phyloP scores from a whole-genome alignment of 345 rosid genomes.

The Garcia nutans region DNA sequence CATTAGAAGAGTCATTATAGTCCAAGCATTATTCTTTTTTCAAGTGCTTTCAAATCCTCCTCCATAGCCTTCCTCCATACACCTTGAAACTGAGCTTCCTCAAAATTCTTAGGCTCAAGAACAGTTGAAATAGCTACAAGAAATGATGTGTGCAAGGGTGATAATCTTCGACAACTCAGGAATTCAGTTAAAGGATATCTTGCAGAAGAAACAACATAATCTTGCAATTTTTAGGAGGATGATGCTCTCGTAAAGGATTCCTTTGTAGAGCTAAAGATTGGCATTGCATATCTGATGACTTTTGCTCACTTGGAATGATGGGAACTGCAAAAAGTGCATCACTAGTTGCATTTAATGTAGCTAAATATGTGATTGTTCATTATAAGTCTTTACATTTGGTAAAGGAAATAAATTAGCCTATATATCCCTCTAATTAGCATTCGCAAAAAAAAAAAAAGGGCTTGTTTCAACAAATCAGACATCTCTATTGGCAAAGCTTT shows the following conservation, averaged over 20 bases:
- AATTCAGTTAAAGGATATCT: background rate
- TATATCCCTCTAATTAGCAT: too few relatives aligned
- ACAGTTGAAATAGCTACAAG: too few relatives aligned
- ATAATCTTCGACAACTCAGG: too few relatives aligned
- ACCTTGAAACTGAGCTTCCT: background rate
- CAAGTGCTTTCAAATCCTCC: background rate
- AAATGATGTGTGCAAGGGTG: too few relatives aligned
- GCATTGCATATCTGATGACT: too few relatives aligned
- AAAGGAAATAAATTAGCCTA: too few relatives aligned
- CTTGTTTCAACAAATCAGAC: too few relatives aligned
- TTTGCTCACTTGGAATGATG: too few relatives aligned
- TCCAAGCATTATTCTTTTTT: background rate
- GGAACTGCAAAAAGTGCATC: too few relatives aligned
- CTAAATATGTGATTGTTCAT: background rate
- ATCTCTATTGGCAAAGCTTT: background rate
- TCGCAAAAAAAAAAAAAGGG: too few relatives aligned
- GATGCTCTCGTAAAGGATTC: background rate
- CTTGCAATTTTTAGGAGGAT: background rate
- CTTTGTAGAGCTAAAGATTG: background rate
- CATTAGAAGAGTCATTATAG: too few relatives aligned
- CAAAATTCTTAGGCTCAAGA: background rate
- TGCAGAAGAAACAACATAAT: background rate
- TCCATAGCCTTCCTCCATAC: background rate
- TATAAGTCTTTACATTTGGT: background rate
- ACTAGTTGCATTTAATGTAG: too few relatives aligned